These are phyloP conservation scores for Medakamo hakoo DNA, from an alignment of 139 green algal genomes.

Conservation along the genomic window DNA sequence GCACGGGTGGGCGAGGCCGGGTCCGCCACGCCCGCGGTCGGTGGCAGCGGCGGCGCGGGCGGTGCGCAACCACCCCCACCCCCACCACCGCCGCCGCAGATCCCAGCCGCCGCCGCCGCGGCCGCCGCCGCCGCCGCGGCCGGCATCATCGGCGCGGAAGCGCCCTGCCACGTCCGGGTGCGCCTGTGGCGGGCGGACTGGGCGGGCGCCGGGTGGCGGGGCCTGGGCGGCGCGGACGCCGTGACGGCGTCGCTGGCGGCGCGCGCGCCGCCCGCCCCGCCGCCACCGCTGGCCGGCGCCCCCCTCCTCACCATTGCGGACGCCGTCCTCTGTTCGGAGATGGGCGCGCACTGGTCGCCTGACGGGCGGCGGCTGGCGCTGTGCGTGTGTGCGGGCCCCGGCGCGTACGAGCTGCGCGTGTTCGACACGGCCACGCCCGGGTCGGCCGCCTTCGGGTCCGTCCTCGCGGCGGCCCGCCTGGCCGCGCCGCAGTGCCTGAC, in stretches of 20 bases:
- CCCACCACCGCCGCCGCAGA: conserved; percentile 10
- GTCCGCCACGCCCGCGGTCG: neutral
- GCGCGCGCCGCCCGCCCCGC: conserved; percentile 3
- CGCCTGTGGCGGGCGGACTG: conserved; percentile 49
- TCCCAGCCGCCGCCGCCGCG: conserved; percentile 10
- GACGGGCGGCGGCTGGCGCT: conserved; percentile 55
- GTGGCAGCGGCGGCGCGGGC: neutral
- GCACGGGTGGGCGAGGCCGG: no score
- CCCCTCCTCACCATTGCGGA: conserved; percentile 37
- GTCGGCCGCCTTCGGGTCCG: no score
- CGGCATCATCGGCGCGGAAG: conserved; percentile 36
- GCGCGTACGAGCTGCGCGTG: conserved; percentile 56
- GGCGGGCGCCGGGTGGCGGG: neutral
- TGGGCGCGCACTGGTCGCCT: conserved; percentile 75
- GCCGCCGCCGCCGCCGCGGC: conserved; percentile 25
- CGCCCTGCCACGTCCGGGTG: conserved; percentile 56
- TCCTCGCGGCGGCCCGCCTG: conserved; percentile 19
- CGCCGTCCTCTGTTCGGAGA: conserved; percentile 74
- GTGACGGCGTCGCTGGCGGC: neutral
- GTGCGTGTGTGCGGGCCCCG: conserved; percentile 2
- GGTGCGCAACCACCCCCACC: neutral
- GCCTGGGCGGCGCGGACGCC: neutral
- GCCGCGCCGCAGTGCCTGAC: conserved; percentile 89
- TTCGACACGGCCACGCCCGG: neutral
- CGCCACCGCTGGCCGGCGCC: conserved; percentile 12